Evolutionary conservation across 2,329 filamentous ascomycete genomes (phyloP), one percentile per base, ranked within the genome.

Genomic region (Ophiostoma novo-ulmi): DNA sequence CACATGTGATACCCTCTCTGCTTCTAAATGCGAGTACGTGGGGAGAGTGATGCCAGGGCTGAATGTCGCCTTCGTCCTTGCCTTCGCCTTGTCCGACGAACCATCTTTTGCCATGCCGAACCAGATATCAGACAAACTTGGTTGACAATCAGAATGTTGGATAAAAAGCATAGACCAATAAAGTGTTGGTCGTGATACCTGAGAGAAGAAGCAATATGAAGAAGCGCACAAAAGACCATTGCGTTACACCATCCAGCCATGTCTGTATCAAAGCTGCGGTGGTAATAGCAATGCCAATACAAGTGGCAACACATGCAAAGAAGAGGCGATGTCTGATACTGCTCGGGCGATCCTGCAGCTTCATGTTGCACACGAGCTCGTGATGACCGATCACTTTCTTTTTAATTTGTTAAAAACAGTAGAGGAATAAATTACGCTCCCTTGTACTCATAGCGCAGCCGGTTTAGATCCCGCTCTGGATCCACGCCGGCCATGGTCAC

Each of bases 401-500:
- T 20, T 17, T 48, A 14, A 6, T 48, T 20, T n/a, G 44, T 20
- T 17, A 2, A 39, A 39, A n/a, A 55, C n/a, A 55, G 20, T 55
- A 48, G 68, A 55, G 36, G 52, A 41, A 52, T 8, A 31, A 26
- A 14, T 11, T 26, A 91, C 61, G 89, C 89, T 3, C 89, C 89
- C 76, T 90, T 92, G 76, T 87, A 90, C 70, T 84, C 82, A 79
- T 92, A 91, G 77, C 81, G 86, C 76, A 92, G 80, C 70, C 79
- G 81, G 67, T 84, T 81, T 75, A 94, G 79, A 76, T 91, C 90
- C 73, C 82, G 80, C 76, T 87, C 88, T 5, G 91, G 85, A 79
- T 93, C 89, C 10, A 93, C 85, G 67, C 87, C 84, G 3, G 85
- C 84, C 85, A 93, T 88, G 76, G 90, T 82, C 69, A 86, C 79